Percentiles rank a stretch among this genome's conserved stretches.
Conservation (phyloP, 2,329 filamentous ascomycete species). For the Chaetoscypha palmicola region DNA sequence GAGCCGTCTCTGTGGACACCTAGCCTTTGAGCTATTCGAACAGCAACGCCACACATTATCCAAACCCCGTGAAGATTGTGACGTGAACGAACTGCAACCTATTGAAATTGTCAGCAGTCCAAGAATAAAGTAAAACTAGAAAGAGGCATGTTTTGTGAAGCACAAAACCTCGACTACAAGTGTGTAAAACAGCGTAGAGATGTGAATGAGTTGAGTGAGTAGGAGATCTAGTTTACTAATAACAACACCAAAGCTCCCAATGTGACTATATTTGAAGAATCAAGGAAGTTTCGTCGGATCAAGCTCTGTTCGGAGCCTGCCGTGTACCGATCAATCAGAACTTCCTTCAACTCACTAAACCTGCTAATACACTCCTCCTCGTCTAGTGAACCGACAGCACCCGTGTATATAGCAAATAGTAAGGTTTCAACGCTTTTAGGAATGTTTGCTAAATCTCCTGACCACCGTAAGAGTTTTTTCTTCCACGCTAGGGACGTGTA, state of each 20-base stretch:
- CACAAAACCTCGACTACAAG: neutral
- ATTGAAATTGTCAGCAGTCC: conserved; percentile 8
- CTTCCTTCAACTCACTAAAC: neutral
- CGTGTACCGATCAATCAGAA: conserved; percentile 30
- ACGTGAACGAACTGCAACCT: conserved; percentile 26
- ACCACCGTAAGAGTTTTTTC: conserved; percentile 49
- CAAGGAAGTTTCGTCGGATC: conserved; percentile 48
- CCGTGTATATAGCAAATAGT: conserved; percentile 47
- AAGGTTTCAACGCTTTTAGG: conserved; percentile 35
- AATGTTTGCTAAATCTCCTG: conserved; percentile 50
- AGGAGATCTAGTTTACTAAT: conserved; percentile 24
- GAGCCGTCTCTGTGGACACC: conserved; percentile 47
- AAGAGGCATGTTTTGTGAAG: too few species aligned
- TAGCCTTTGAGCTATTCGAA: conserved; percentile 50
- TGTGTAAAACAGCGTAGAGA: conserved; percentile 33
- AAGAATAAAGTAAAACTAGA: too few species aligned
- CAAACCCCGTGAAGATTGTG: conserved; percentile 54
- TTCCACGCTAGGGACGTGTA: conserved; percentile 61
- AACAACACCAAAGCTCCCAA: conserved; percentile 54
- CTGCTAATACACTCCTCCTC: conserved; percentile 6
- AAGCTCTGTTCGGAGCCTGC: conserved; percentile 40
- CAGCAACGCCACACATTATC: conserved; percentile 46
- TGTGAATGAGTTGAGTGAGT: too few species aligned
- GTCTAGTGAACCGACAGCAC: conserved; percentile 35
- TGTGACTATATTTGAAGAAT: conserved; percentile 50